phyloP scores from a whole-genome alignment of 2,329 filamentous ascomycete species.

The Drechmeria coniospora region DNA sequence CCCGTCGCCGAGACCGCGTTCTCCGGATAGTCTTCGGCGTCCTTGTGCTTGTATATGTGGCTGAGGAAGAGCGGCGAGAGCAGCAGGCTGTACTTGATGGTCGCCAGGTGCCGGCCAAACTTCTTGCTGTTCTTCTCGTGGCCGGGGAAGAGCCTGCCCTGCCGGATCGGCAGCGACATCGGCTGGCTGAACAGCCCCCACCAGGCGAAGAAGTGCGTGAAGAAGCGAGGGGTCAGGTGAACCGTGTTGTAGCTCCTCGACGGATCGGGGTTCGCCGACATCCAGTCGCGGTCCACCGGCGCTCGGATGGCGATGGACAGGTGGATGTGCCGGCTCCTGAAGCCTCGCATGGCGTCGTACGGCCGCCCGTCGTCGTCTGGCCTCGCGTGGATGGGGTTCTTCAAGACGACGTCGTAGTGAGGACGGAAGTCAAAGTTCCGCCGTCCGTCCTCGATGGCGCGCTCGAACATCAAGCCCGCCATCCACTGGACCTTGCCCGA shows the following conservation, averaged over 20 bases:
- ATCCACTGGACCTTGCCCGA: constrained; percentile 93
- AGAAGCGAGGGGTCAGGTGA: constrained; percentile 87
- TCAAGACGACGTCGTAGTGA: constrained; percentile 82
- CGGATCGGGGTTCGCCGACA: constrained; percentile 54
- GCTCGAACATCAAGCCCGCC: constrained; percentile 82
- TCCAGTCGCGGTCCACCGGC: constrained; percentile 77
- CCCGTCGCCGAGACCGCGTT: constrained; percentile 76
- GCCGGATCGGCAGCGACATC: constrained; percentile 86
- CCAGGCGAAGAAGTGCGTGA: constrained; percentile 97
- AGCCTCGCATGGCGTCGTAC: constrained; percentile 94
- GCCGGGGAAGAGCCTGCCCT: constrained; percentile 81
- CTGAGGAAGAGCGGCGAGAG: constrained; percentile 87
- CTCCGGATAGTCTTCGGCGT: constrained; percentile 71
- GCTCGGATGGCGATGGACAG: constrained; percentile 84
- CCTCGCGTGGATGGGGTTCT: constrained; percentile 61
- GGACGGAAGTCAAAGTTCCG: constrained; percentile 81
- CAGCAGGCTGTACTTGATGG: constrained; percentile 92
- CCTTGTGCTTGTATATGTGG: constrained; percentile 97
- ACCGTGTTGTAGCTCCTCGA: constrained; percentile 93
- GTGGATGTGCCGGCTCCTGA: constrained; percentile 92
- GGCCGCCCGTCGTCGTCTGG: constrained; percentile 33
- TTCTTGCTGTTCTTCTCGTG: constrained; percentile 97
- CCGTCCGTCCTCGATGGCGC: constrained; percentile 53
- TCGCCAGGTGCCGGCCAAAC: constrained; percentile 91
- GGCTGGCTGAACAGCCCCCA: constrained; percentile 93